Evolutionary conservation across 305 asterid species (phyloP), one percentile per base, ranked within the genome.

Genomic region (Ilex paraguariensis): DNA sequence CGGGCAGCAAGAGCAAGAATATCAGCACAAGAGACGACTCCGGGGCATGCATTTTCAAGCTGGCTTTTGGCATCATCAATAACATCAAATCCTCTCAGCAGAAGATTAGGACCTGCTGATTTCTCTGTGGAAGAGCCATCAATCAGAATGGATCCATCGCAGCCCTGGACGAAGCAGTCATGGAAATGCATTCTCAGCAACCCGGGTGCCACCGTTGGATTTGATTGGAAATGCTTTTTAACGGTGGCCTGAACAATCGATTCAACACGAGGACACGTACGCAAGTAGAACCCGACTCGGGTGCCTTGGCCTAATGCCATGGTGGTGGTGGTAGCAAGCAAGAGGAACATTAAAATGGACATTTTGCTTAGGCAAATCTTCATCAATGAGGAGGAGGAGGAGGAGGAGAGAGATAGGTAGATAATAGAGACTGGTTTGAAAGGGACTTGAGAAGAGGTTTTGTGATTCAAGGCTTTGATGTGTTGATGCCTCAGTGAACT

Each of bases 1-100:
- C 92, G 91, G 2, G 92, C 87, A 7, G 92, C 92, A 16, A 87
- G 79, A 21, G 92, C 86, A 15, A 87, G 81, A 59, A 87, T 84
- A 69, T 84, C 95, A 11, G 95, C 90, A n/a, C 95, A 87, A 0
- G 95, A 87, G 56, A 84, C 95, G 30, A 79, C 69, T 14, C 77
- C 75, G 0, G 95, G 90, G 72, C 95, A 87, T 0, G 16, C 63
- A 0, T 73, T 64, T 71, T 87, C 92, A 1, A 84, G 70, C 60
- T 82, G 86, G 3, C 13, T 46, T 75, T 87, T 87, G 48, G 91
- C 91, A 12, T 84, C 89, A 9, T 79, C 87, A 4, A 87, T 81
- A 12, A 80, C 91, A 54, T 84, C 85, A 28, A 69, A 87, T 31
- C 91, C 95, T 66, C 87, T 68, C 10, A 87, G 65, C 3, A 67